Evolutionary conservation across 2,329 filamentous ascomycete species (phyloP), one percentile per base, ranked within the genome.

Genomic region (Dothistroma pini): DNA sequence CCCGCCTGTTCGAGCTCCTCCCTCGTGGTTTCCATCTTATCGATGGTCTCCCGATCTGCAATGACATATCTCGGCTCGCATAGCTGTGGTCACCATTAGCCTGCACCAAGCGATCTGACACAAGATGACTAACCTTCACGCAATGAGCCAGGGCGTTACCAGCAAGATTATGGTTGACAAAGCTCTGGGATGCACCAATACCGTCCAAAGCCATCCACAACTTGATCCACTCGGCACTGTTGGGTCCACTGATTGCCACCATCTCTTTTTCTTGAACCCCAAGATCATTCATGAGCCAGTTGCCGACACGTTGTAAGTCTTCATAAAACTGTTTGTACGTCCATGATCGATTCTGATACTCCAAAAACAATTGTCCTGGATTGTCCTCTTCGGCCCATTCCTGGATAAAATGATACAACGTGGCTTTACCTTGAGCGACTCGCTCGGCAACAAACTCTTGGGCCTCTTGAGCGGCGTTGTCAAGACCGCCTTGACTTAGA

Each of bases 241-340:
- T 75, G 25, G 68, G 69, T 6, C 73, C 69, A 61, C 72, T 71
- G 8, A 75, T 62, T 16, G 72, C 72, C 4, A 75, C 70, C 49
- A 74, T 69, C 52, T 75, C 71, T 22, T 73, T 60, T 22, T 65
- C 61, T 54, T 70, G 64, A 12, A 75, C 59, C 2, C 70, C 71
- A 16, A 87, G 81, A 9, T 78, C 81, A 0, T 81, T 81, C 73
- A 86, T 86, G 54, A 96, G 78, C 88, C 89, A 96, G 57, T 84
- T 81, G 32, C 89, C 90, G 69, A 93, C 89, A 59, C 85, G 85
- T 52, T 95, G 79, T 2, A 84, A 83, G 12, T 78, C 82, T 51
- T 90, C 81, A 75, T 95, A 93, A 6, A 84, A 81, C 69, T 93
- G 80, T 22, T 84, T 84, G 74, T 89, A 96, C 1, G 89, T 91